Percentiles rank a stretch among this genome's conserved stretches.
Conservation (phyloP, 495 filamentous ascomycete genomes). For the Tetracladium marchalianum region DNA sequence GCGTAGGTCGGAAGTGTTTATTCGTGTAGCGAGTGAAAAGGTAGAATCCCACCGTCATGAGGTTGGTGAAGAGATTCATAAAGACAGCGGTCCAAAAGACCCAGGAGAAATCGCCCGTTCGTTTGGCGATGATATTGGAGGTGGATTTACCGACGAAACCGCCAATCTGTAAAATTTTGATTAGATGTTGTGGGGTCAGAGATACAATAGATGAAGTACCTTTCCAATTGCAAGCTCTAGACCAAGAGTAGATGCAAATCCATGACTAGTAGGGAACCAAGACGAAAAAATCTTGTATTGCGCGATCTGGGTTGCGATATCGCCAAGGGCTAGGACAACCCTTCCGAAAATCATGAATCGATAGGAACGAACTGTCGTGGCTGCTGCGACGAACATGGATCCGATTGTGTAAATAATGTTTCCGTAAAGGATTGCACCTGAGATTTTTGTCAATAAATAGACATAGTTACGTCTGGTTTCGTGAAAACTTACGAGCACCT, state of each 20-base stretch:
- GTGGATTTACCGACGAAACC: slow-evolving; percentile 29
- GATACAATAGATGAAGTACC: slow-evolving; percentile 5
- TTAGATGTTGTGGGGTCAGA: neutral
- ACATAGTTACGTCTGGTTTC: neutral
- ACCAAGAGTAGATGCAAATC: slow-evolving; percentile 33
- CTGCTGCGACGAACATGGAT: slow-evolving; percentile 35
- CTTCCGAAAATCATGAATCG: slow-evolving; percentile 36
- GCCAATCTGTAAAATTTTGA: slow-evolving; percentile 14
- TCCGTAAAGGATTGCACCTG: slow-evolving; percentile 31
- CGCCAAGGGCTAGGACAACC: slow-evolving; percentile 31
- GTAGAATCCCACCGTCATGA: slow-evolving; percentile 29
- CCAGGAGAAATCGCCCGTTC: slow-evolving; percentile 36
- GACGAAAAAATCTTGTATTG: slow-evolving; percentile 42
- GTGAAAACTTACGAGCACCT: slow-evolving; percentile 31
- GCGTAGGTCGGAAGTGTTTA: slow-evolving; percentile 21
- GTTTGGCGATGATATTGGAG: slow-evolving; percentile 29
- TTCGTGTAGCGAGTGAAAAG: slow-evolving; percentile 31
- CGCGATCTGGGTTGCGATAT: slow-evolving; percentile 36
- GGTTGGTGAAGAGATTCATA: slow-evolving; percentile 39
- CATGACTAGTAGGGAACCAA: slow-evolving; percentile 36
- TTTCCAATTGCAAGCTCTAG: slow-evolving; percentile 32
- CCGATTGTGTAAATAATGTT: slow-evolving; percentile 36
- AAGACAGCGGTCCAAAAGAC: slow-evolving; percentile 36
- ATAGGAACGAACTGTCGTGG: slow-evolving; percentile 25
- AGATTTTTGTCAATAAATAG: too few relatives aligned